Conservation (phyloP, 257 asterid genomes). For the Primulina huaijiensis region DNA sequence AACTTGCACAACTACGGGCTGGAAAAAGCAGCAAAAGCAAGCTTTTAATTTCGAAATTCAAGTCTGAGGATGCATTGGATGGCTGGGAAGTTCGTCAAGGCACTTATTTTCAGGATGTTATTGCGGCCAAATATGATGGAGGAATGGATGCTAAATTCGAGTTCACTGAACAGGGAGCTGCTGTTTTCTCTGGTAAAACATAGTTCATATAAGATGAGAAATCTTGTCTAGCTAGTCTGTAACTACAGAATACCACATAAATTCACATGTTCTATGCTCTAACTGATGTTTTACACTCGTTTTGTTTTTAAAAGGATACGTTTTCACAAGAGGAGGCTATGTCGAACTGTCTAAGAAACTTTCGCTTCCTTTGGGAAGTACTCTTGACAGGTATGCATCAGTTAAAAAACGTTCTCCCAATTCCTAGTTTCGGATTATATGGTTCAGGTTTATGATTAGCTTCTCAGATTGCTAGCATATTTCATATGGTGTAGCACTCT, state of each 20-base stretch:
- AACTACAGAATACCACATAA: constrained; percentile 5
- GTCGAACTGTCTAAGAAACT: constrained; percentile 71
- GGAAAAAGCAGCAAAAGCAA: constrained; percentile 99
- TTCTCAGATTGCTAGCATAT: not conserved
- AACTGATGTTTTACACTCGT: not conserved
- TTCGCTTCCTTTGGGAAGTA: constrained; percentile 80
- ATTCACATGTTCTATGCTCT: not conserved
- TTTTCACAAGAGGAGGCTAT: constrained; percentile 88
- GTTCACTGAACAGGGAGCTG: constrained; percentile 63
- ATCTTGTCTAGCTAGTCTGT: constrained; percentile 1
- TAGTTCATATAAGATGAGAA: not conserved
- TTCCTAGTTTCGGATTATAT: no score
- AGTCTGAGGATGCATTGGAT: constrained; percentile 65
- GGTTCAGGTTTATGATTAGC: no score
- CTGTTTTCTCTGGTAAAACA: constrained; percentile 72
- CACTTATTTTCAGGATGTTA: constrained; percentile 80
- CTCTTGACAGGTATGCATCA: constrained; percentile 79
- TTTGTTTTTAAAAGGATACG: constrained; percentile 54
- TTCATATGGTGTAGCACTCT: not conserved
- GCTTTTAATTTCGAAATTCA: constrained; percentile 83
- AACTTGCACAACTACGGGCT: constrained; percentile 89
- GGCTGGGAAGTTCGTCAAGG: constrained; percentile 96
- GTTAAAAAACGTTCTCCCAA: not conserved
- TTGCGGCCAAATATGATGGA: constrained; percentile 80
- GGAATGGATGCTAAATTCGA: constrained; percentile 93